Evolutionary conservation across 495 filamentous ascomycete genomes (phyloP), one percentile per base, ranked within the genome.

Genomic region (Aspergillus diversus): DNA sequence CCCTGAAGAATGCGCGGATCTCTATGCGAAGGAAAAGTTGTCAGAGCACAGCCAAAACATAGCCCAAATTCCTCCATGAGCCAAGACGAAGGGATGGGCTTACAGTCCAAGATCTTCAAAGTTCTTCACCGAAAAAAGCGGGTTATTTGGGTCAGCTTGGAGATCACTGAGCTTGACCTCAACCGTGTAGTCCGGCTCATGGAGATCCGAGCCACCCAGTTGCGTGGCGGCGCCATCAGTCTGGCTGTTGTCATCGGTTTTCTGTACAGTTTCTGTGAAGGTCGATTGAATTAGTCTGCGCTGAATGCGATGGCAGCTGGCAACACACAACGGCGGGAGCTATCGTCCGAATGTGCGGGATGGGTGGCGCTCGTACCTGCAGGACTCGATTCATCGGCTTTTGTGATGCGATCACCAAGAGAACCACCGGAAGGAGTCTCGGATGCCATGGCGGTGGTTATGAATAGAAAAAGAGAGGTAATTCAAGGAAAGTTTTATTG

Each of bases 111-210:
- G 84, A 62, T 97, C 85, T 43, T 97, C 89, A 71, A 98, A 99
- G 0, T 82, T 85, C 64, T 89, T 89, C 56, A 88, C 86, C 9
- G 95, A 98, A 75, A 83, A 93, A 21, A 99, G 82, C 4, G 95
- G 95, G 71, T 91, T 94, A 61, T 91, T 88, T 0, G 89, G 87
- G 69, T 99, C 92, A 15, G 85, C 84, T 73, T 97, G 94, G 49
- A 96, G 81, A 70, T 97, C 93, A 65, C 87, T 90, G 51, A 99
- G 84, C 77, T 95, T 94, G 65, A 99, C 92, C 66, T 96, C 87
- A 55, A 99, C 89, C 59, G 90, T 87, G 76, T 90, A 93, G 33
- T 87, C 85, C 3, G 85, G 84, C 67, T 95, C 92, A 53, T 90
- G 77, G 9, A 96, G 85, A 32, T 80, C 82, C 6, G 81, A 82